These are phyloP conservation scores for Funneliformis mosseae DNA, from an alignment of 192 early-diverging fungal species.

Conservation along the genomic window DNA sequence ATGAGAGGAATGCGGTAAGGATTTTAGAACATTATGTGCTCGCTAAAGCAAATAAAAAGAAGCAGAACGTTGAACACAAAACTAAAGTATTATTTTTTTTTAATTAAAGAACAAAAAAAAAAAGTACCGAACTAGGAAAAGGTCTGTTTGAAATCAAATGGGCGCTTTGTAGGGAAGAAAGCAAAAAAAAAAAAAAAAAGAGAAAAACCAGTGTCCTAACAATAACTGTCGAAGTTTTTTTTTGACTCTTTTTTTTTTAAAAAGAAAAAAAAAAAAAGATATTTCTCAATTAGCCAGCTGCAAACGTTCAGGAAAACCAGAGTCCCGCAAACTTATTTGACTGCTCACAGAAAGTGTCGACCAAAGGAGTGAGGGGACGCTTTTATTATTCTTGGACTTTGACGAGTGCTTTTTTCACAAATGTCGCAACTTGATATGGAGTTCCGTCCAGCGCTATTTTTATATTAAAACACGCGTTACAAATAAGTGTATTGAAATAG, in stretches of 20 bases:
- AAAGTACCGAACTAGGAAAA: neutral
- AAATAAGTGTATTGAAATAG: neutral
- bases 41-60: neutral
- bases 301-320: neutral
- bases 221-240: neutral
- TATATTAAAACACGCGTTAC: slow-evolving; percentile 10
- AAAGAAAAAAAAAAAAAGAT: neutral
- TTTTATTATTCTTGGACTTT: neutral
- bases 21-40: slow-evolving; percentile 32
- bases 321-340: slow-evolving; percentile 7
- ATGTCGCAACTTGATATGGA: slow-evolving; percentile 12
- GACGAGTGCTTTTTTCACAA: slow-evolving; percentile 13
- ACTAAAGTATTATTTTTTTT: neutral
- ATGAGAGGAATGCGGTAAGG: neutral
- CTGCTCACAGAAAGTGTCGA: slow-evolving; percentile 31
- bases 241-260: too few species aligned
- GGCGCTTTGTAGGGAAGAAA: neutral
- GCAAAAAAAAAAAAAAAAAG: neutral
- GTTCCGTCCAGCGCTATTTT: slow-evolving; percentile 15
- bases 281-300: neutral
- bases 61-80: neutral
- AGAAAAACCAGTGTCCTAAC: neutral
- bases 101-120: neutral
- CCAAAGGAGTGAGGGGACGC: slow-evolving; percentile 36
- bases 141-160: too few species aligned